Percentiles rank a stretch among this genome's conserved stretches.
These are phyloP conservation scores for Musa troglodytarum DNA, from an alignment of 176 grass and related monocot genomes.

Conservation along the genomic window DNA sequence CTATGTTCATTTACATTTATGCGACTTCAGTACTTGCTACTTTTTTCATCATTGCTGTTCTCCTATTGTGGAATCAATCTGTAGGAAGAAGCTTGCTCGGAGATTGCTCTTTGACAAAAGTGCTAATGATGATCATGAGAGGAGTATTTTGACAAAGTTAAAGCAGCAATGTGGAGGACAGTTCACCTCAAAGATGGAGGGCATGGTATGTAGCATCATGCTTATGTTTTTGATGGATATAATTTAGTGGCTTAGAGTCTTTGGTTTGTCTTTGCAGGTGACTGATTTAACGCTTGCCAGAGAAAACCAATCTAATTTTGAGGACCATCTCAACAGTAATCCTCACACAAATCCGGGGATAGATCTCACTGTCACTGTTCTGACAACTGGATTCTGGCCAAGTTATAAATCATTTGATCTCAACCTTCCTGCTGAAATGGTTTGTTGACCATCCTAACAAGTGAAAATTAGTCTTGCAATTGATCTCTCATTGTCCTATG, in stretches of 20 bases:
- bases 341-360: conserved; percentile 58
- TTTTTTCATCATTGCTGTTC: neutral
- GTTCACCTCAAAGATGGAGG: conserved; percentile 81
- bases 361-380: conserved; percentile 83
- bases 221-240: neutral
- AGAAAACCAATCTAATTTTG: conserved; percentile 85
- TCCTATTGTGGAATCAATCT: neutral
- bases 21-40: neutral
- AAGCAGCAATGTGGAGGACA: conserved; percentile 82
- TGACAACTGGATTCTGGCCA: conserved; percentile 98
- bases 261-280: conserved; percentile 22
- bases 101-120: conserved; percentile 54
- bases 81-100: conserved; percentile 33
- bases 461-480: neutral
- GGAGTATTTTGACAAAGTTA: conserved; percentile 69
- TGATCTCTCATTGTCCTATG: neutral
- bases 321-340: conserved; percentile 55
- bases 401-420: conserved; percentile 98
- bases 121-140: conserved; percentile 61
- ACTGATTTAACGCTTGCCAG: conserved; percentile 81
- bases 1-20: neutral
- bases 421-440: conserved; percentile 96
- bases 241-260: neutral
- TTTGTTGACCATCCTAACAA: conserved; percentile 11
- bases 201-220: conserved; percentile 43